A percentile compares a stretch with the other conserved stretches of the same genome.
Conservation (phyloP, 2,329 filamentous ascomycete genomes). For the Achaetomium macrosporum region DNA sequence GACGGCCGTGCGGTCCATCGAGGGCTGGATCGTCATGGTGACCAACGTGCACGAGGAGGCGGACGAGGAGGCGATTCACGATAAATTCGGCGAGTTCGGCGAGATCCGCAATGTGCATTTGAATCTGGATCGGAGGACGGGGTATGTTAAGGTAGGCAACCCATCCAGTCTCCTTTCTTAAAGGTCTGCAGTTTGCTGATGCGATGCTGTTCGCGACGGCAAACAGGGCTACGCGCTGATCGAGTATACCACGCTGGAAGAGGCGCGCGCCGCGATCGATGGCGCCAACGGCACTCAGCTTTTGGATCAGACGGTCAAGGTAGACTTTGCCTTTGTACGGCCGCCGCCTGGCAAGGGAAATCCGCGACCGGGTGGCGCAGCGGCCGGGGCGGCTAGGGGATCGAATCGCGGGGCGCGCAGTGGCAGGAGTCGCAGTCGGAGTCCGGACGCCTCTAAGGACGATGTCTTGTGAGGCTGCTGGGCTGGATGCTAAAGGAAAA, state of each 20-base stretch:
- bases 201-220: no score
- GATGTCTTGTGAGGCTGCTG: slow-evolving; percentile 2
- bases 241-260: slow-evolving; percentile 72
- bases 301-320: slow-evolving; percentile 72
- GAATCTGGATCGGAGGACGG: slow-evolving; percentile 74
- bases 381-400: slow-evolving; percentile 35
- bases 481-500: not conserved
- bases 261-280: slow-evolving; percentile 76
- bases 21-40: slow-evolving; percentile 83
- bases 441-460: slow-evolving; percentile 33
- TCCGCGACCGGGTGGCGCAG: slow-evolving; percentile 29
- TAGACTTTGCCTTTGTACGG: slow-evolving; percentile 81
- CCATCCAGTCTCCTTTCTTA: not conserved
- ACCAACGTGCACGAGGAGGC: slow-evolving; percentile 87
- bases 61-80: slow-evolving; percentile 74
- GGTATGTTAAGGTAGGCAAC: slow-evolving; percentile 70
- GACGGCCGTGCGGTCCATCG: slow-evolving; percentile 77
- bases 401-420: slow-evolving; percentile 32
- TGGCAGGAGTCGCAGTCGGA: slow-evolving; percentile 44
- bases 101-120: slow-evolving; percentile 84
- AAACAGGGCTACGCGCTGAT: slow-evolving; percentile 74
- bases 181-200: not conserved
- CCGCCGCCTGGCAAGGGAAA: slow-evolving; percentile 59
- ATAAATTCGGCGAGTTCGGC: slow-evolving; percentile 76
- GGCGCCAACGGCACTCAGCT: slow-evolving; percentile 71